phyloP scores from a whole-genome alignment of 306 rosid genomes.

The Cicer bijugum region DNA sequence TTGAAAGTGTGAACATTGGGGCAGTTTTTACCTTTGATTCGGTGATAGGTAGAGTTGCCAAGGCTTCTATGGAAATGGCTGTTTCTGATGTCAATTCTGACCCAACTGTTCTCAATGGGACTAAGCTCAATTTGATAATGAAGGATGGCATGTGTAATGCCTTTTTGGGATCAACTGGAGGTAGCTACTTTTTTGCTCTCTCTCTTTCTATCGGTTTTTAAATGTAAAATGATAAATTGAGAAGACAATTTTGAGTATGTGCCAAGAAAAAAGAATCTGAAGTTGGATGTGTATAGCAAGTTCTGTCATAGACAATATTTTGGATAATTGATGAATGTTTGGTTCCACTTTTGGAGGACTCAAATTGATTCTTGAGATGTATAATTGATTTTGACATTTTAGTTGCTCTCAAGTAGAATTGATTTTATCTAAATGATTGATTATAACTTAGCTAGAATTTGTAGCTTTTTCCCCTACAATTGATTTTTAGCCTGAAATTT shows the following conservation, averaged over 20 bases:
- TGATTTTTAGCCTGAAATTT: no score
- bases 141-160: conserved; percentile 67
- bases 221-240: background rate
- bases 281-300: conserved; percentile 5
- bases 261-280: conserved; percentile 19
- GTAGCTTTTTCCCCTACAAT: no score
- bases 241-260: conserved; percentile 3
- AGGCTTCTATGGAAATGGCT: conserved; percentile 73
- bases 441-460: no score
- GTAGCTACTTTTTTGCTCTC: conserved; percentile 46
- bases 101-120: conserved; percentile 67
- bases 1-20: conserved; percentile 70
- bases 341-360: no score
- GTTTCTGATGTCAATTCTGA: conserved; percentile 76
- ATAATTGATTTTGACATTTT: no score
- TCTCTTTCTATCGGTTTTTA: background rate
- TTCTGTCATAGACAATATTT: conserved; percentile 7
- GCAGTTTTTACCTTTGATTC: conserved; percentile 79
- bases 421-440: no score
- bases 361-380: no score
- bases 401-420: no score
- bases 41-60: conserved; percentile 80
- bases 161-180: conserved; percentile 83
- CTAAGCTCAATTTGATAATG: conserved; percentile 55
- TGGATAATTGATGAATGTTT: conserved; percentile 3